Base-by-base conservation (phyloP, 768 basidiomycete species). In the Crassisporium funariophilum region DNA sequence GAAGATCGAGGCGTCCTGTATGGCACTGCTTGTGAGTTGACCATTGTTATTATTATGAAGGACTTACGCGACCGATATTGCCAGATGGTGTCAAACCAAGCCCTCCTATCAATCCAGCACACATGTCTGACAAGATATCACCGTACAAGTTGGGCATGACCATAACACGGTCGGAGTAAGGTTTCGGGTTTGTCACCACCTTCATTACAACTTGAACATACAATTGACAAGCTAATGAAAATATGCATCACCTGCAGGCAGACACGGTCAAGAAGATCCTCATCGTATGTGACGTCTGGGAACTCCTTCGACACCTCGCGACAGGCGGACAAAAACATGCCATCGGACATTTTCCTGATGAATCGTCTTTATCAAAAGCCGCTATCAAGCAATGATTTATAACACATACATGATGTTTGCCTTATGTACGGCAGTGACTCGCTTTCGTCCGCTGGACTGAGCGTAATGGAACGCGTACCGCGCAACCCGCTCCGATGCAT, bases 131-230 rank as follows among this genome's bases (percentile, higher is more conserved):
- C 54, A 97, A 74, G 63, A 97, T 97, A 67, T 94, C 94, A 63
- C 88, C 91, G 59, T 91, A 95, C 51, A 99, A 74, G 76, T 99
- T 99, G 44, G 97, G 97, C 95, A 98, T 98, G 56, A 99, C 97
- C 95, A 99, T 98, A 54, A 99, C 95, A 40, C 93, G 87, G 72
- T 97, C 94, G 27, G 91, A 79, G 74, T 84, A 99, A 5, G 97
- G 97, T 58, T 70, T 75, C 17, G 97, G 97, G 71, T 99, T 95
- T 64, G 91, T 88, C 23, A 92, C 91, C 60, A 98, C 80, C 85
- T 93, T n/a, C n/a, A n/a, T n/a, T n/a, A n/a, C n/a, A n/a, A n/a
- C n/a, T n/a, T n/a, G n/a, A n/a, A n/a, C n/a, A 51, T 11, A 25
- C 19, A 16, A 16, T 47, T 23, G 33, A 25, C 24, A 21, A 40